Evolutionary conservation across 2,329 filamentous ascomycete species (phyloP).

Genomic region (Fusarium subtropicale): DNA sequence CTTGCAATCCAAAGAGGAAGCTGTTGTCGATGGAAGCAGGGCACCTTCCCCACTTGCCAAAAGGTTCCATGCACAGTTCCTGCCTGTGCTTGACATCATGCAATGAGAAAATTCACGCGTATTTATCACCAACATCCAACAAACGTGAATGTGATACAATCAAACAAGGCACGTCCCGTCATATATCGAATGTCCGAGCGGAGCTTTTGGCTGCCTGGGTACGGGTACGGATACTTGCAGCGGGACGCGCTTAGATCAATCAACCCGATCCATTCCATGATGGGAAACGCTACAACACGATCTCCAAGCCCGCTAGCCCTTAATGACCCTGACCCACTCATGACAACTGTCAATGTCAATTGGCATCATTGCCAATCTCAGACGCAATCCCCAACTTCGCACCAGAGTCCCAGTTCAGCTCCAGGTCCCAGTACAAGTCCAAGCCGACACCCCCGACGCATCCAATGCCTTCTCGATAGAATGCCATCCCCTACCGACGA

Average conservation of each 20-base stretch:
- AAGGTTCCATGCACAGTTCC: neutral
- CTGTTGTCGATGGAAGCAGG: neutral
- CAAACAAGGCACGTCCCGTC: neutral
- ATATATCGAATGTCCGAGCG: conserved; percentile 3
- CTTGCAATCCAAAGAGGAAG: neutral
- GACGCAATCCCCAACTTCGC: conserved; percentile 3
- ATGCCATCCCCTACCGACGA: conserved; percentile 56
- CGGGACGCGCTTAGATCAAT: conserved; percentile 26
- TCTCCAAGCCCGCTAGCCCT: conserved; percentile 38
- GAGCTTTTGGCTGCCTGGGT: neutral
- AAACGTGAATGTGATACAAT: neutral
- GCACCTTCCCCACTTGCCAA: neutral
- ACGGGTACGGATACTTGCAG: neutral
- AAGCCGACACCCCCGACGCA: conserved; percentile 11
- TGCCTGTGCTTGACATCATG: neutral
- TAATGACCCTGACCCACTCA: conserved; percentile 38
- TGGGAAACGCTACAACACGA: conserved; percentile 28
- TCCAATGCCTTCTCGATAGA: conserved; percentile 35
- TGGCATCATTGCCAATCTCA: conserved; percentile 33
- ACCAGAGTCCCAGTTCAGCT: neutral
- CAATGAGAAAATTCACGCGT: neutral
- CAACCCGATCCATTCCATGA: conserved; percentile 19
- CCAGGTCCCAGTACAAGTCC: neutral
- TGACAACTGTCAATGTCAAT: conserved; percentile 23
- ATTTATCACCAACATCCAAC: conserved; percentile 14